phyloP scores from a whole-genome alignment of 208 protist genomes.

The Acanthamoeba triangularis region DNA sequence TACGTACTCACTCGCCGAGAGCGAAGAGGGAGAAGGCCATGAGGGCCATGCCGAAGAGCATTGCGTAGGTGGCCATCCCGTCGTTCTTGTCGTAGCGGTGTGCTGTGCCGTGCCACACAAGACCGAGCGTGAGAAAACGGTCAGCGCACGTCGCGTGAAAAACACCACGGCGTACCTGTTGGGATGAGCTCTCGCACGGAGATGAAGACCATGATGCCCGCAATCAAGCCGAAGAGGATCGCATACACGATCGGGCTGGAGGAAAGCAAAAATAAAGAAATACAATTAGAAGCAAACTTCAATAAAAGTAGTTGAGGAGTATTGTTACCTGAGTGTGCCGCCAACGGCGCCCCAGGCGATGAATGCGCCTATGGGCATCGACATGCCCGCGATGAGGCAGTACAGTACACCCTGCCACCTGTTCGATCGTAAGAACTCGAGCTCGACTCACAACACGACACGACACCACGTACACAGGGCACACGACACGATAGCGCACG shows the following conservation, averaged over 20 bases:
- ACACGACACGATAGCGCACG: too few relatives aligned
- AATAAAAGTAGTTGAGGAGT: background rate
- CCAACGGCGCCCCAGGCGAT: slow-evolving; percentile 73
- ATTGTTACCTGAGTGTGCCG: background rate
- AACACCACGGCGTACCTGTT: background rate
- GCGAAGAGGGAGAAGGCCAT: slow-evolving; percentile 66
- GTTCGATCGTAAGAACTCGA: too few relatives aligned
- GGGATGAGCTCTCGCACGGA: slow-evolving; percentile 64
- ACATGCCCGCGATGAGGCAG: slow-evolving; percentile 77
- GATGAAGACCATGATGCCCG: slow-evolving; percentile 86
- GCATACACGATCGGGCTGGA: slow-evolving; percentile 71
- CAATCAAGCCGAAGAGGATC: slow-evolving; percentile 83
- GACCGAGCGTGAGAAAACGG: background rate
- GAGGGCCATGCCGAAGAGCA: slow-evolving; percentile 67
- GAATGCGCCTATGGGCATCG: slow-evolving; percentile 80
- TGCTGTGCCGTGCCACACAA: background rate
- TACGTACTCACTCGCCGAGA: background rate
- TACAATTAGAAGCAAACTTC: background rate
- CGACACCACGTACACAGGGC: too few relatives aligned
- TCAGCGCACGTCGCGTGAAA: background rate
- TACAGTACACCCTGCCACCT: slow-evolving; percentile 76
- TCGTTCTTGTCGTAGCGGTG: slow-evolving; percentile 70
- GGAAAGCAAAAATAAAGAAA: too few relatives aligned
- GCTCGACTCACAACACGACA: too few relatives aligned
- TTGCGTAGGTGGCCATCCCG: background rate